Evolutionary conservation across 2,329 filamentous ascomycete genomes (phyloP), one percentile per base, ranked within the genome.

Genomic region (Sporothrix sp.): DNA sequence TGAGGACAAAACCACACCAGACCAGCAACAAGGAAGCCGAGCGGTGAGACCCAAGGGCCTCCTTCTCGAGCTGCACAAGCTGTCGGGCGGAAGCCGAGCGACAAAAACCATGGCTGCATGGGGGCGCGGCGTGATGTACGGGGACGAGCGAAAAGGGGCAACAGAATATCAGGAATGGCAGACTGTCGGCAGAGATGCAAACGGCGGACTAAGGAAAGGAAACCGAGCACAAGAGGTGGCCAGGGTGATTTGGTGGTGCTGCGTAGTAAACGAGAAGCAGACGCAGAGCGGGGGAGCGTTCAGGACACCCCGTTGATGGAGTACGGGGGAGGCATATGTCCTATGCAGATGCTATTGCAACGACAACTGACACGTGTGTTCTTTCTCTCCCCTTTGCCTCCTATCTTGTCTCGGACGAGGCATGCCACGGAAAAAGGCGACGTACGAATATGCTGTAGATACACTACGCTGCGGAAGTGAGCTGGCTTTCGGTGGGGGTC

Each of bases 61-160:
- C n/a, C n/a, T n/a, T n/a, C n/a, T n/a, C n/a, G 18, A 47, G 25
- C 28, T 42, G 47, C 47, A 49, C 33, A 27, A 49, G 10, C 21
- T 13, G 13, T 33, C 33, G 20, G 27, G 28, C 33, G 42, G 42
- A 44, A 28, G 43, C 18, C 43, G 30, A 9, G 13, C 32, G 32
- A 46, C 14, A 3, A 11, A 20, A 20, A 20, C 4, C 8, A 46
- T 11, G 16, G 11, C 28, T 47, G 32, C 23, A 47, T 30, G 44
- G 44, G 44, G 44, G 44, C 11, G 23, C 44, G 16, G 7, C 9
- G 28, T 7, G 28, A n/a, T n/a, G n/a, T n/a, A n/a, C n/a, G n/a
- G n/a, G n/a, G n/a, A n/a, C n/a, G n/a, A n/a, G n/a, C n/a, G n/a
- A n/a, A n/a, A n/a, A n/a, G 32, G 42, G 18, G 16, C 6, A 33